Base-by-base conservation (phyloP, 306 rosid species). In the Trichosanthes truncata region DNA sequence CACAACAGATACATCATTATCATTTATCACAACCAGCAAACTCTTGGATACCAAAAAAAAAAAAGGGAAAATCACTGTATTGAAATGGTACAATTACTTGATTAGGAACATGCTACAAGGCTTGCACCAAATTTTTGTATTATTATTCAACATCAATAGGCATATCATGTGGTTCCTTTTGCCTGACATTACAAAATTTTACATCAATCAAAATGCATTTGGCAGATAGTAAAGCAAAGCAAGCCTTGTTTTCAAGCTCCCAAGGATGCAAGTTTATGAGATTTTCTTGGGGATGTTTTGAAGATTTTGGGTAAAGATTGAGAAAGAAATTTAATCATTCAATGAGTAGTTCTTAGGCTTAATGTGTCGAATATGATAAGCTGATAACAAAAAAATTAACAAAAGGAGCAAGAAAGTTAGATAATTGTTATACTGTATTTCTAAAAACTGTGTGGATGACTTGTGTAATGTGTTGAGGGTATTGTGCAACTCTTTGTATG, bases 101-200 rank as follows among this genome's bases (percentile, higher is more conserved):
- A 48, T 26, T 46, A 73, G 23, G 60, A 73, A 29, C 77, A 73
- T n/a, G 73, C 26, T 38, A 38, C 52, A 66, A 4, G 49, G 14
- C 3, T 66, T 66, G 29, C 25, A 38, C 31, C 25, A 67, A 36
- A 1, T 60, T 12, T 43, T 43, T 40, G 53, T 8, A 72, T 72
- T 26, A 46, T 45, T 48, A 72, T 45, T 72, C 56, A 23, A 72
- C 21, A 43, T 21, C 57, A 71, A 71, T 72, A 72, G 15, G n/a
- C 77, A 71, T 46, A 49, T 45, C 55, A 71, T 71, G 35, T 71
- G 53, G 21, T 71, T 68, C 29, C 12, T 71, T 67, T 71, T 71
- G 55, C 55, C 26, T 71, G 4, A 21, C 51, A 41, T 69, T 69
- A 41, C 74, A 41, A 69, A n/a, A 33, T 3, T 26, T 3, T 40